phyloP scores from a whole-genome alignment of 257 asterid genomes.

The Ligustrum vulgare region DNA sequence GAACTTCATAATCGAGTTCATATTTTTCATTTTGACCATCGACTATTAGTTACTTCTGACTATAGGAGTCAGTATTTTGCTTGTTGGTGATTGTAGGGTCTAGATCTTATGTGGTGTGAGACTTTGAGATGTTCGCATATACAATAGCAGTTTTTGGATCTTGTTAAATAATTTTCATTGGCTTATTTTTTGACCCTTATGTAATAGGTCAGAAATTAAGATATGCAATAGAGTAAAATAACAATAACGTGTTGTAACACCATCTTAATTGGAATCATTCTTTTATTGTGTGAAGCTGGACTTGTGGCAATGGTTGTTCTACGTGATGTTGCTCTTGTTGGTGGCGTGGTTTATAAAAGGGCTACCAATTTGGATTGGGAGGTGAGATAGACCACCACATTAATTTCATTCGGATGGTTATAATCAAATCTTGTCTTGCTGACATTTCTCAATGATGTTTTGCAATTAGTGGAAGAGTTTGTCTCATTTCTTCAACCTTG shows the following conservation, averaged over 20 bases:
- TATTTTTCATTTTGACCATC: conserved; percentile 1
- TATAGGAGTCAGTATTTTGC: background rate
- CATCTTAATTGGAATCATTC: background rate
- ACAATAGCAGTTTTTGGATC: background rate
- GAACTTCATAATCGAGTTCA: background rate
- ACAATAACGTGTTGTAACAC: background rate
- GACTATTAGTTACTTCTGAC: background rate
- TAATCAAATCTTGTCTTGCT: conserved; percentile 18
- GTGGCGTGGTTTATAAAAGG: conserved; percentile 84
- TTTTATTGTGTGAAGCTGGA: conserved; percentile 58
- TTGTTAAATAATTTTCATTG: background rate
- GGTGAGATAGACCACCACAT: conserved; percentile 42
- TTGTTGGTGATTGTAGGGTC: background rate
- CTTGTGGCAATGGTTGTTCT: conserved; percentile 75
- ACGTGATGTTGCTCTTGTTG: conserved; percentile 82
- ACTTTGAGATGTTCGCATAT: background rate
- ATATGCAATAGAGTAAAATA: background rate
- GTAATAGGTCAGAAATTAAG: background rate
- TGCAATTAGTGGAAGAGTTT: conserved; percentile 60
- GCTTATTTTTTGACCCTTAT: conserved; percentile 1
- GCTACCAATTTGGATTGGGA: conserved; percentile 70
- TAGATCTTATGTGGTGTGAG: background rate
- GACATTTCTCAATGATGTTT: conserved; percentile 11
- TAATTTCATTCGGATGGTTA: background rate
- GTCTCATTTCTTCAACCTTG: conserved; percentile 79